Percentiles rank a stretch among this genome's conserved stretches.
phyloP scores from a whole-genome alignment of 495 filamentous ascomycete genomes.

The Trichoderma orchidacearum region DNA sequence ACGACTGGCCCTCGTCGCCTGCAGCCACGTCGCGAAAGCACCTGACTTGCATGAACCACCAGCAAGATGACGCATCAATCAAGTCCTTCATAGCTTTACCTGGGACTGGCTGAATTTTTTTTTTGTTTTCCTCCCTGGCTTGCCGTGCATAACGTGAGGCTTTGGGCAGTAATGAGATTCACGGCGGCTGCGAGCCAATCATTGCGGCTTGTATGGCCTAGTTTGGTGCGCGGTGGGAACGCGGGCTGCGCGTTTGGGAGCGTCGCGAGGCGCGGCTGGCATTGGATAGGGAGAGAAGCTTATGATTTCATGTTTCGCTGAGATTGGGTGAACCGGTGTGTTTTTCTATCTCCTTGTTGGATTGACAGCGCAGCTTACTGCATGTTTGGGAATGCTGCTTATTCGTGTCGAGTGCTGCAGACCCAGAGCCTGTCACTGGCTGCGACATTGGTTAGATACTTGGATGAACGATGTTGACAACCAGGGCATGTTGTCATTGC shows the following conservation, averaged over 20 bases:
- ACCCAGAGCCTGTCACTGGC: no score
- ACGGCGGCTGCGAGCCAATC: neutral
- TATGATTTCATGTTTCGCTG: neutral
- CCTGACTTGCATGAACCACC: neutral
- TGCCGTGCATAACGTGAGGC: neutral
- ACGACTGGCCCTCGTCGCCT: neutral
- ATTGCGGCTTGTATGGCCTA: neutral
- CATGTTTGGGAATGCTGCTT: neutral
- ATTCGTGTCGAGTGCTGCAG: no score
- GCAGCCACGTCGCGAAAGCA: neutral
- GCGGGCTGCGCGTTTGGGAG: neutral
- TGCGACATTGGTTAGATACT: no score
- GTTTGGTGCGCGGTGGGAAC: neutral
- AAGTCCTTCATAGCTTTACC: no score
- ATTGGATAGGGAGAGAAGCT: neutral
- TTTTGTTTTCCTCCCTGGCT: no score
- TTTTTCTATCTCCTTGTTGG: no score
- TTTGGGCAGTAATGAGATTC: neutral
- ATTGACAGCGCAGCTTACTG: no score
- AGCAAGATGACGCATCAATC: neutral
- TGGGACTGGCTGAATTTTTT: no score
- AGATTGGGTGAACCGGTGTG: no score
- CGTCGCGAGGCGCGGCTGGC: neutral
- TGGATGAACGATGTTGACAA: no score
- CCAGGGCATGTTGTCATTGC: no score